Evolutionary conservation across 192 early-diverging fungal genomes (phyloP), one percentile per base, ranked within the genome.

Genomic region (Linnemannia schmuckeri): DNA sequence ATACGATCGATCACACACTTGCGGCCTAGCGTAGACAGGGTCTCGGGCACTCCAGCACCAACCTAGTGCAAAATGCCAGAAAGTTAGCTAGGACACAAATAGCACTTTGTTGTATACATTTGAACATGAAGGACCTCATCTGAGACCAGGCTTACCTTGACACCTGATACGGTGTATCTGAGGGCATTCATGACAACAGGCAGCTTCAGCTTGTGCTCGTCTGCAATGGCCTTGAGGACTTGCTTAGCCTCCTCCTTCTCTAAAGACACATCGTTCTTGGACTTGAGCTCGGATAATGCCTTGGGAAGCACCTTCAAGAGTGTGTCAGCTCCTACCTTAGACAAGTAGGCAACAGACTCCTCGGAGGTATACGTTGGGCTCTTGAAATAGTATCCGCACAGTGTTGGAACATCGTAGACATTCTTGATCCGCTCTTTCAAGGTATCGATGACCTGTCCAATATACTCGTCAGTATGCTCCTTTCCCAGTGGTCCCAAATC

Each of bases 131-230:
- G 38, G 7, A 41, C n/a, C 6, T 41, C 18, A 22, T 41, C n/a
- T 22, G 72, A 41, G 49, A 18, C 18, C 2, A 70, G 74, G 20
- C 18, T 68, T 82, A 88, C 89, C 83, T 88, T 88, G 24, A 90
- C 89, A 22, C 94, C 95, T 9, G 95, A 95, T 3, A 95, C 89
- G 6, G 89, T 90, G 81, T 92, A 94, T 30, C 95, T 83, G 40
- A 95, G 85, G 33, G 91, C 90, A 83, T 93, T 92, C 94, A 94
- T 93, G 6, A 92, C 90, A 13, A 91, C 90, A 30, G 90, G 91
- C 20, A 83, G 78, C 27, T 92, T 90, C 3, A 91, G 35, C 30
- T 84, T 69, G 41, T 89, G 81, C 12, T 81, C 69, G 12, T 88
- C 89, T 1, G 88, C 80, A 54, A 88, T 83, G 18, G 71, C 72